Base-by-base conservation (phyloP, 768 basidiomycete genomes). In the Sporobolomyces pararoseus region DNA sequence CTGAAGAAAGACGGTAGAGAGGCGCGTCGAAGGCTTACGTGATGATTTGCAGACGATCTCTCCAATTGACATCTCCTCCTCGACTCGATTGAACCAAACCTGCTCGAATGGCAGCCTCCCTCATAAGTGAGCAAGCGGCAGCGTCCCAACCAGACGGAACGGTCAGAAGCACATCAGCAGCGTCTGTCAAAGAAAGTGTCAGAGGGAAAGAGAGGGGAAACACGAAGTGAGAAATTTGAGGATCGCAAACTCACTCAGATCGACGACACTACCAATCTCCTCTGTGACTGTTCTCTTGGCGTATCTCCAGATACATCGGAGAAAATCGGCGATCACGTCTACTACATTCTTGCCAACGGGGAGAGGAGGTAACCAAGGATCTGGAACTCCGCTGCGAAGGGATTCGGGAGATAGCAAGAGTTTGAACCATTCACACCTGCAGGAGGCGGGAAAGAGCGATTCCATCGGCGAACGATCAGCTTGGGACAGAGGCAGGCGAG, bases 101-200 rank as follows among this genome's bases (percentile, higher is more conserved):
- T 9, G 90, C 90, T 29, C 83, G 81, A 68, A 93, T 88, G 21
- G 91, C 90, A 50, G 89, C 89, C 58, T 87, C 87, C 27, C 90
- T 84, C 91, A 92, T 92, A 74, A 91, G 84, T 67, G 88, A 87
- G 75, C 88, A 90, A 0, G 89, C 90, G 71, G 83, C 86, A 1
- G 88, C 89, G 77, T 93, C 90, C 91, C 90, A 93, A 25, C 90
- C 91, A 19, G 91, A 91, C 63, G 91, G 91, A 6, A 91, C 90
- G 3, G 89, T 91, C 65, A 93, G 80, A 83, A 88, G 88, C 7
- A 92, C 89, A 75, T 90, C 88, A 65, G 89, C 90, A 47, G 87
- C 83, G 78, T 89, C 91, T 91, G 75, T 39, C 37, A 32, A 19
- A 17, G 35, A n/a, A 27, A 14, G 10, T 14, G 47, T 44, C 34